Evolutionary conservation across 2,329 filamentous ascomycete genomes (phyloP), one percentile per base, ranked within the genome.

Genomic region (Stagonosporopsis cucurbitacearum): DNA sequence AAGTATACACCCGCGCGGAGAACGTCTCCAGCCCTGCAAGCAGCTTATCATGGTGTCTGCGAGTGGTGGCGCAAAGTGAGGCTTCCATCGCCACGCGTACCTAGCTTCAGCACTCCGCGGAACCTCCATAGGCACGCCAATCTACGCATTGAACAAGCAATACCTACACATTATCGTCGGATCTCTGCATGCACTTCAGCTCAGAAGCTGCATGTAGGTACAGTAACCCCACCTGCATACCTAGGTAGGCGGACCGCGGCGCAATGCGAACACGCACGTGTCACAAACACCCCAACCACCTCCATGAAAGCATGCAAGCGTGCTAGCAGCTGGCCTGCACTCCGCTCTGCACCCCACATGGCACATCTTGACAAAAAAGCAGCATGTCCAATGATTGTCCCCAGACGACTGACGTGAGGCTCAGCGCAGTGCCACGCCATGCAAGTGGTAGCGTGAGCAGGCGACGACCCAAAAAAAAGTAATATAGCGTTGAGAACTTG

Each of bases 391-490:
- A 51, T 56, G 6, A 32, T 2, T 7, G n/a, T 22, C 3, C 17
- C 13, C 11, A 6, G 13, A 46, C 22, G 6, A 15, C 26, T 46
- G 33, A 45, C 41, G 51, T 61, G 62, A 59, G 59, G 59, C 59
- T 64, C 59, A 53, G 52, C 50, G 50, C 50, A n/a, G n/a, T n/a
- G n/a, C n/a, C n/a, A n/a, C 53, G 56, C 42, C 32, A 26, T 43
- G 53, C 45, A 40, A 17, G 32, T 54, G 45, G 32, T 45, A 54
- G 35, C n/a, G 51, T 44, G 51, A 49, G 51, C 44, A 54, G 35
- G 19, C 19, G 36, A 33, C 36, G 50, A 53, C 50, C 49, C 45
- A 9, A 45, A 61, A 63, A 57, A 66, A 66, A 59, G 54, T 64
- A 66, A 42, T 45, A 48, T 40, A 17, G 50, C 40, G 40, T 33